phyloP scores from a whole-genome alignment of 1,284 basidiomycete genomes.

The Psilocybe mexicana region DNA sequence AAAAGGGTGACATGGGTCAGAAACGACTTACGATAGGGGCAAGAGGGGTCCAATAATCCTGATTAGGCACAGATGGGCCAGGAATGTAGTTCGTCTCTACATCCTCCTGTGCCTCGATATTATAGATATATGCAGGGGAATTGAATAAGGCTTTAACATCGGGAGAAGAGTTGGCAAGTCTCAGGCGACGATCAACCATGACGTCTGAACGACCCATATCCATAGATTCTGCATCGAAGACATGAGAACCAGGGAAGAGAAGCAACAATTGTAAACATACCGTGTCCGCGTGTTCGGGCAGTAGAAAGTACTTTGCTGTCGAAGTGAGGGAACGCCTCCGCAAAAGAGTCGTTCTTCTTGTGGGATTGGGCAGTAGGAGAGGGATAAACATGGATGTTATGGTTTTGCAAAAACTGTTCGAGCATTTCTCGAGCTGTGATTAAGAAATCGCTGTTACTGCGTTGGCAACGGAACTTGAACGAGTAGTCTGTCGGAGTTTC shows the following conservation, averaged over 20 bases:
- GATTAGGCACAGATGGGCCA: slow-evolving; percentile 37
- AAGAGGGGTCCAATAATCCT: slow-evolving; percentile 76
- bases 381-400: slow-evolving; percentile 80
- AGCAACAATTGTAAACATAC: slow-evolving; percentile 37
- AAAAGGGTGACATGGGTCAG: neutral
- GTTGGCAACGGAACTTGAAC: slow-evolving; percentile 94
- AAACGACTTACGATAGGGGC: slow-evolving; percentile 65
- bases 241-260: slow-evolving; percentile 10
- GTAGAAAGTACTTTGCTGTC: slow-evolving; percentile 91
- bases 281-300: slow-evolving; percentile 65
- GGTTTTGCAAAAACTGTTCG: slow-evolving; percentile 87
- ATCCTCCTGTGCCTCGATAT: slow-evolving; percentile 71
- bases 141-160: slow-evolving; percentile 97
- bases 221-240: slow-evolving; percentile 58
- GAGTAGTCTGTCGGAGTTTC: slow-evolving; percentile 76
- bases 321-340: slow-evolving; percentile 95
- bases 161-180: slow-evolving; percentile 85
- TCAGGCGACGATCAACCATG: slow-evolving; percentile 73
- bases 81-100: slow-evolving; percentile 55
- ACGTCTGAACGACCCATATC: slow-evolving; percentile 71
- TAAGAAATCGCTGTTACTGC: slow-evolving; percentile 92
- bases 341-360: slow-evolving; percentile 88
- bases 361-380: slow-evolving; percentile 73
- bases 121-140: slow-evolving; percentile 74
- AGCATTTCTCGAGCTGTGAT: slow-evolving; percentile 89